Conservation (phyloP, 352 stramenopile species). For the Elongisporangium prolatum region DNA sequence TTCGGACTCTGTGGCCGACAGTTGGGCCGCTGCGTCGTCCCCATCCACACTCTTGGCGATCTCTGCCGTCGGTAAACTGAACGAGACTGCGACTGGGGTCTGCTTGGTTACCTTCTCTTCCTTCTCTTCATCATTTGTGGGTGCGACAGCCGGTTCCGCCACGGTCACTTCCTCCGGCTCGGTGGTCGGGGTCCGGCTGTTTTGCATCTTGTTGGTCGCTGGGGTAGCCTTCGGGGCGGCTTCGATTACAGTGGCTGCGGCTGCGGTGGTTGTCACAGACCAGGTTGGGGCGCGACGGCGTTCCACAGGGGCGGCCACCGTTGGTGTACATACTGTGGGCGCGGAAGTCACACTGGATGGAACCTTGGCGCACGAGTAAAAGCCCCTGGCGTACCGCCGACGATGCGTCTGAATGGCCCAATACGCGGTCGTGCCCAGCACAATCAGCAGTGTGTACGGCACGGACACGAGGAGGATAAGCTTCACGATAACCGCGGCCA, state of each 20-base stretch:
- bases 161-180: background rate
- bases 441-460: conserved; percentile 14
- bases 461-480: conserved; percentile 26
- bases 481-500: conserved; percentile 19
- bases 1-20: conserved; percentile 54
- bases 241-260: background rate
- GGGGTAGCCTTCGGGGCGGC: background rate
- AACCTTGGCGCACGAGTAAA: conserved; percentile 42
- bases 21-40: conserved; percentile 8
- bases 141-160: background rate
- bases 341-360: conserved; percentile 1
- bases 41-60: background rate
- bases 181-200: conserved; percentile 3
- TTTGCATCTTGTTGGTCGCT: background rate
- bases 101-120: conserved; percentile 6
- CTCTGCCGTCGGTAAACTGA: background rate
- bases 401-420: conserved; percentile 19
- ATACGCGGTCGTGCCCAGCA: conserved; percentile 7
- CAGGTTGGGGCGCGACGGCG: background rate
- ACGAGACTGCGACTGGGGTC: background rate
- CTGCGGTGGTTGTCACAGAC: background rate
- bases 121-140: conserved; percentile 3
- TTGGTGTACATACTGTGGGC: background rate
- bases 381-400: conserved; percentile 28
- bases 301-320: background rate